Conservation (phyloP, 805 yeast genomes). For the Grigorovia transvaalensis region DNA sequence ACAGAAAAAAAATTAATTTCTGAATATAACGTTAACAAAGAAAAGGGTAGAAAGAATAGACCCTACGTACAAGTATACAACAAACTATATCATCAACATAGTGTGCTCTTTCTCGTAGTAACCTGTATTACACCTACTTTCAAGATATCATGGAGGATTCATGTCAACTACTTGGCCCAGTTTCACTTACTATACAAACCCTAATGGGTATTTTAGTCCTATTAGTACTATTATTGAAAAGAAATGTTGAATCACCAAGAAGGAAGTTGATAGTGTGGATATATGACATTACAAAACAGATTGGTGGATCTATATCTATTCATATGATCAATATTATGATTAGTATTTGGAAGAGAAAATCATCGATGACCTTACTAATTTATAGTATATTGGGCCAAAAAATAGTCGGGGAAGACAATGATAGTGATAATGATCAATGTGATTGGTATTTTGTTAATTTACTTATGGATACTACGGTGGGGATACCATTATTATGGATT, state of each 20-base stretch:
- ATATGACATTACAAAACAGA: constrained; percentile 83
- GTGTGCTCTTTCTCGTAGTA: background rate
- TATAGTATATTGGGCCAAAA: too few species aligned
- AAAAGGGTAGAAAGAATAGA: too few species aligned
- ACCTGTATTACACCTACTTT: background rate
- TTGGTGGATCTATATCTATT: constrained; percentile 75
- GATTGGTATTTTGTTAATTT: constrained; percentile 90
- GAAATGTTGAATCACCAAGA: constrained; percentile 72
- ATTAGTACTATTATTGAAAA: constrained; percentile 60
- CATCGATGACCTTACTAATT: constrained; percentile 1
- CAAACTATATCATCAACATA: too few species aligned
- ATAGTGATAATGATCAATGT: constrained; percentile 58
- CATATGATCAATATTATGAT: constrained; percentile 68
- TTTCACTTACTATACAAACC: constrained; percentile 69
- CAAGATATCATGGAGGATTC: constrained; percentile 1
- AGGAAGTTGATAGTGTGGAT: constrained; percentile 85
- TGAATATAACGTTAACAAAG: too few species aligned
- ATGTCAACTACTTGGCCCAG: constrained; percentile 74
- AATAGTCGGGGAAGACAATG: constrained; percentile 1
- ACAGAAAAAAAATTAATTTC: too few species aligned
- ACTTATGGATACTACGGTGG: constrained; percentile 85
- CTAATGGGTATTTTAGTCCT: constrained; percentile 69
- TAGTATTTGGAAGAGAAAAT: constrained; percentile 44
- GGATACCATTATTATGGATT: constrained; percentile 71
- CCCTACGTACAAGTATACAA: too few species aligned